Evolutionary conservation across 345 rosid species (phyloP).

Genomic region (Murraya koenigii): DNA sequence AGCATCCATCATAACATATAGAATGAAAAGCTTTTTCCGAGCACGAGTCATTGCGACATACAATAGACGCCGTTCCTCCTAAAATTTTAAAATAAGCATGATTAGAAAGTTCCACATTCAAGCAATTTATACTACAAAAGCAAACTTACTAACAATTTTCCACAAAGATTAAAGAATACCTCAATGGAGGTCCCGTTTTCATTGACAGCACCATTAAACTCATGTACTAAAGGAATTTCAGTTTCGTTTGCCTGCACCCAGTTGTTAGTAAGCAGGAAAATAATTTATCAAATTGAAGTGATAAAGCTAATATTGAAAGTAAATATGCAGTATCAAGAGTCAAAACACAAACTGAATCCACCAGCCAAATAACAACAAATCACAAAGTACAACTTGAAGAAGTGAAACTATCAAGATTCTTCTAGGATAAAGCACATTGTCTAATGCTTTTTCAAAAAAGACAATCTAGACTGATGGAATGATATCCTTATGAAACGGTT

Average conservation of each 20-base stretch:
- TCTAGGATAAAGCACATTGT: neutral
- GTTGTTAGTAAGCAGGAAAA: neutral
- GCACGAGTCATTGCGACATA: constrained; percentile 99
- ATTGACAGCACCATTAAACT: constrained; percentile 43
- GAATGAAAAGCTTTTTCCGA: constrained; percentile 71
- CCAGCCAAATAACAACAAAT: neutral
- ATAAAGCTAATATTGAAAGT: neutral
- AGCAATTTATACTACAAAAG: neutral
- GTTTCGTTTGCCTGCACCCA: constrained; percentile 78
- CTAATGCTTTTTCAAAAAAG: neutral
- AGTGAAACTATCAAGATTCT: neutral
- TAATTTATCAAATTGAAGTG: neutral
- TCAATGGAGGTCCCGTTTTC: constrained; percentile 65
- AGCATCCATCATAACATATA: constrained; percentile 74
- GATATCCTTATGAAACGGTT: neutral
- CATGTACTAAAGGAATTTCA: constrained; percentile 88
- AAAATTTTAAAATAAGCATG: constrained; percentile 18
- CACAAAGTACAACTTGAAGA: neutral
- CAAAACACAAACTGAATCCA: neutral
- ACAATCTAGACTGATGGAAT: neutral
- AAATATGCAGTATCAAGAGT: neutral
- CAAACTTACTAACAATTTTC: neutral
- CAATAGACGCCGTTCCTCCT: constrained; percentile 92
- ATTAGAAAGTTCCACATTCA: neutral
- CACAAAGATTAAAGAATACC: constrained; percentile 37